Percentiles rank a stretch among this genome's conserved stretches.
Evolutionary conservation across 2,329 filamentous ascomycete species (phyloP).

Genomic region (Alternaria brassicicola): DNA sequence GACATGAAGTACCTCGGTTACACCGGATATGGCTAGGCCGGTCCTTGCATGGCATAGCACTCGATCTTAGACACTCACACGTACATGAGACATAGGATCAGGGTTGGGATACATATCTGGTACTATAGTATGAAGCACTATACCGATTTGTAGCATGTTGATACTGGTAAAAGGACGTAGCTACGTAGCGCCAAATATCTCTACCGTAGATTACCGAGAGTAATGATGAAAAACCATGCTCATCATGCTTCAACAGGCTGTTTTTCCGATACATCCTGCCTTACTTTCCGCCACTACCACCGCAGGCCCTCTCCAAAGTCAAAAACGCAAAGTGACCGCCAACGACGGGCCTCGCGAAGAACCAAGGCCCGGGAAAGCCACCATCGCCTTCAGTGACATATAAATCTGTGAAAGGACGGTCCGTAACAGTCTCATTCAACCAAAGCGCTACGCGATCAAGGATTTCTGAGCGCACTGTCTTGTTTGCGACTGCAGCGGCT

Average conservation of each 20-base stretch:
- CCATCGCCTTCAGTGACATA: slow-evolving; percentile 81
- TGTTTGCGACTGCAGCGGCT: slow-evolving; percentile 77
- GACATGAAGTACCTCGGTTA: not conserved
- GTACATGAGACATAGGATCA: not conserved
- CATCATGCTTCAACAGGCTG: not conserved
- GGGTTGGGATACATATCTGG: not conserved
- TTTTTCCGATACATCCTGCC: not conserved
- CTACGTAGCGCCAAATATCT: not conserved
- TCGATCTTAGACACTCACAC: not conserved
- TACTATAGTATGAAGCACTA: not conserved
- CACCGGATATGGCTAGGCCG: not conserved
- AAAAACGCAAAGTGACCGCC: slow-evolving; percentile 87
- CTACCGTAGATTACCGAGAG: not conserved
- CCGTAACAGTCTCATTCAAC: slow-evolving; percentile 81
- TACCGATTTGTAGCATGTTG: too few relatives aligned
- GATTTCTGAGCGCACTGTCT: slow-evolving; percentile 71
- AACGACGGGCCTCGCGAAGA: slow-evolving; percentile 82
- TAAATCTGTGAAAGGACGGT: slow-evolving; percentile 79
- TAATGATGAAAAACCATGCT: not conserved
- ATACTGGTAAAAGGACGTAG: not conserved
- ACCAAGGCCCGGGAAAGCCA: slow-evolving; percentile 73
- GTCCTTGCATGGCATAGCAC: not conserved
- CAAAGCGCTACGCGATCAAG: slow-evolving; percentile 75
- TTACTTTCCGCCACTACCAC: slow-evolving; percentile 52
- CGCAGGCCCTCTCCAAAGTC: slow-evolving; percentile 80